These are phyloP conservation scores for Botrytis squamosa DNA, from an alignment of 2,329 filamentous ascomycete species.

Conservation along the genomic window DNA sequence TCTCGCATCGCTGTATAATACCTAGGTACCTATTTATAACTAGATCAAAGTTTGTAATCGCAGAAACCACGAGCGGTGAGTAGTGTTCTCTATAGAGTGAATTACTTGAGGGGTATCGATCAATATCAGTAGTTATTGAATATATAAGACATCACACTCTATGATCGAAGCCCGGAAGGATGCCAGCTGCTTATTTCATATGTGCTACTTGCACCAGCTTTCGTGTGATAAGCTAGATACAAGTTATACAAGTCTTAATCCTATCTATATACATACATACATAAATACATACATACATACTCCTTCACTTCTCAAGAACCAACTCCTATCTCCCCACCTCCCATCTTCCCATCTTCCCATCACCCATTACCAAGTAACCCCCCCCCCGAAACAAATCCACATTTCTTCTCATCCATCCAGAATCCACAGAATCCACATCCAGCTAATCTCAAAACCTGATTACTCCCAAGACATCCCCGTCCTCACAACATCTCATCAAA, in stretches of 20 bases:
- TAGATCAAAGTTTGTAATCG: not conserved
- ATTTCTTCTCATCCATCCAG: not conserved
- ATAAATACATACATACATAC: not conserved
- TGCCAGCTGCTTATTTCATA: not conserved
- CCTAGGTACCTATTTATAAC: too few relatives aligned
- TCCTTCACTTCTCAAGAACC: not conserved
- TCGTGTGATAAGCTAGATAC: too few relatives aligned
- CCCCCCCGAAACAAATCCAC: not conserved
- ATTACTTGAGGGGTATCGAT: not conserved
- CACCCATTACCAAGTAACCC: not conserved
- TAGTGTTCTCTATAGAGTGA: not conserved
- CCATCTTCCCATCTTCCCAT: not conserved
- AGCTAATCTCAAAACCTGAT: not conserved
- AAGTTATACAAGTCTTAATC: too few relatives aligned
- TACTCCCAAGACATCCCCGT: too few relatives aligned
- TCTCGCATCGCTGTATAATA: not conserved
- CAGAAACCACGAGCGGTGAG: not conserved
- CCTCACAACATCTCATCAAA: not conserved
- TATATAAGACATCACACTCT: not conserved
- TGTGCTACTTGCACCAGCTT: too few relatives aligned
- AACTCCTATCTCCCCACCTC: not conserved
- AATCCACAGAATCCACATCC: not conserved
- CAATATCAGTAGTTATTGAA: too few relatives aligned
- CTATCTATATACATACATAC: not conserved
- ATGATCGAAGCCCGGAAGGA: not conserved